A percentile compares a stretch with the other conserved stretches of the same genome.
These are phyloP conservation scores for Rheum nobile DNA, from an alignment of 148 eudicot genomes.

Conservation along the genomic window DNA sequence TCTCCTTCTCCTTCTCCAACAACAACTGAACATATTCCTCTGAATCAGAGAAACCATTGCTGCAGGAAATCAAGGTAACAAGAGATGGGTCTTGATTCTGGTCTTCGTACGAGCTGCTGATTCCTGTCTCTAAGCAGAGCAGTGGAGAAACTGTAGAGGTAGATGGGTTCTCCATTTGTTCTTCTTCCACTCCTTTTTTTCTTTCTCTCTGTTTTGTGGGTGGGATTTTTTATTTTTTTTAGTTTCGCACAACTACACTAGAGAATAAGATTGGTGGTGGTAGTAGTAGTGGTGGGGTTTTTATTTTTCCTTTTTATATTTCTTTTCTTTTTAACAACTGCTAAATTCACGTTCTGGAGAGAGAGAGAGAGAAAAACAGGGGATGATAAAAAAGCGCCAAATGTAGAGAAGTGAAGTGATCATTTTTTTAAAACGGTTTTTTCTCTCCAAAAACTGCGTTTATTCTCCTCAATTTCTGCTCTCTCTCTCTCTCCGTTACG, in stretches of 20 bases:
- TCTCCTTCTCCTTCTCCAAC: conserved; percentile 22
- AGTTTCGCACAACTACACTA: neutral
- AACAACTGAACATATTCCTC: conserved; percentile 18
- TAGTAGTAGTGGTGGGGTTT: neutral
- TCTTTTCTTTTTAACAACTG: neutral
- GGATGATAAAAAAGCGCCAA: neutral
- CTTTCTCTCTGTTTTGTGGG: neutral
- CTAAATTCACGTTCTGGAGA: conserved; percentile 5
- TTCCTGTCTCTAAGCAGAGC: conserved; percentile 11
- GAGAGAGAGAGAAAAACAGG: neutral
- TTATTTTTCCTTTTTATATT: neutral
- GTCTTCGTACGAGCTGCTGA: neutral
- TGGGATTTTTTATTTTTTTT: neutral
- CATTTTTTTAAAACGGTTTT: neutral
- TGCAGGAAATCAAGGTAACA: neutral
- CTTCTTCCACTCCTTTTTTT: neutral
- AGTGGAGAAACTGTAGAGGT: conserved; percentile 7
- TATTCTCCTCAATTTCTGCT: neutral
- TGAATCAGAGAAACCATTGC: conserved; percentile 2
- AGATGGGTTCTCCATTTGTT: conserved; percentile 13
- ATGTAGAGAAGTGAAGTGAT: neutral
- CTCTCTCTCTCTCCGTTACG: neutral
- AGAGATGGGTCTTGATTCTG: neutral
- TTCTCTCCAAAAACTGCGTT: neutral
- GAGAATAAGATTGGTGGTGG: conserved; percentile 1